A percentile compares a stretch with the other conserved stretches of the same genome.
Evolutionary conservation across 2,329 filamentous ascomycete genomes (phyloP).

Genomic region (Fusarium pininemorale): DNA sequence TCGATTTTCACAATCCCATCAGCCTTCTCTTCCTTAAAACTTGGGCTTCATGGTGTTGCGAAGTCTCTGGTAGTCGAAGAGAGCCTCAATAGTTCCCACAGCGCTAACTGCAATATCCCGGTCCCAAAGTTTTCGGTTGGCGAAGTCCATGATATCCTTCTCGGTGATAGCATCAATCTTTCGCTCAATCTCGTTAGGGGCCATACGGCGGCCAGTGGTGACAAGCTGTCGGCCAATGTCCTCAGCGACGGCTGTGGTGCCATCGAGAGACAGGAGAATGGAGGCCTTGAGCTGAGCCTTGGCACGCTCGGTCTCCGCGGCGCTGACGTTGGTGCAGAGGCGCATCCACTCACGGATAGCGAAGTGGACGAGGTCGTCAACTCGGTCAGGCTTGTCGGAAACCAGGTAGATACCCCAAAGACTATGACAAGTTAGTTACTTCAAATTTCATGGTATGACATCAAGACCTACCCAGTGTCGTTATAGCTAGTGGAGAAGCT

Average conservation of each 20-base stretch:
- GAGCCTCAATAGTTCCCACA: conserved; percentile 90
- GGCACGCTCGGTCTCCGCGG: conserved; percentile 95
- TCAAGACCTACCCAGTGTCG: conserved; percentile 84
- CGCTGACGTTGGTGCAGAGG: conserved; percentile 85
- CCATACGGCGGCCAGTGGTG: conserved; percentile 92
- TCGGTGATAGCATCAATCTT: conserved; percentile 88
- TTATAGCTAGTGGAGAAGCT: conserved; percentile 99
- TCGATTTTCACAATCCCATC: conserved; percentile 48
- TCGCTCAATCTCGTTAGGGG: conserved; percentile 92
- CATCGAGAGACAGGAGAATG: conserved; percentile 95
- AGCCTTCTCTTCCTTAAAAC: conserved; percentile 55
- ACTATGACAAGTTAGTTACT: conserved; percentile 60
- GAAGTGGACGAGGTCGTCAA: conserved; percentile 98
- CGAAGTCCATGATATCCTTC: conserved; percentile 97
- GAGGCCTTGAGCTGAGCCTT: conserved; percentile 99
- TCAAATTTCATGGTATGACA: too few species aligned
- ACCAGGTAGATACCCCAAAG: conserved; percentile 99
- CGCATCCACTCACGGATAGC: conserved; percentile 98
- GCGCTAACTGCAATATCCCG: conserved; percentile 94
- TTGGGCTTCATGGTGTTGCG: conserved; percentile 90
- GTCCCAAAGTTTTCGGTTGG: conserved; percentile 95
- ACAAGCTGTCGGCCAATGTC: conserved; percentile 99
- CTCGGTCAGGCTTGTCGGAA: conserved; percentile 83
- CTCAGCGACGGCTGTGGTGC: conserved; percentile 95
- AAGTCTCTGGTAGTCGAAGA: conserved; percentile 80